phyloP scores from a whole-genome alignment of 2,329 filamentous ascomycete species.

The Trichoderma citrinoviride region DNA sequence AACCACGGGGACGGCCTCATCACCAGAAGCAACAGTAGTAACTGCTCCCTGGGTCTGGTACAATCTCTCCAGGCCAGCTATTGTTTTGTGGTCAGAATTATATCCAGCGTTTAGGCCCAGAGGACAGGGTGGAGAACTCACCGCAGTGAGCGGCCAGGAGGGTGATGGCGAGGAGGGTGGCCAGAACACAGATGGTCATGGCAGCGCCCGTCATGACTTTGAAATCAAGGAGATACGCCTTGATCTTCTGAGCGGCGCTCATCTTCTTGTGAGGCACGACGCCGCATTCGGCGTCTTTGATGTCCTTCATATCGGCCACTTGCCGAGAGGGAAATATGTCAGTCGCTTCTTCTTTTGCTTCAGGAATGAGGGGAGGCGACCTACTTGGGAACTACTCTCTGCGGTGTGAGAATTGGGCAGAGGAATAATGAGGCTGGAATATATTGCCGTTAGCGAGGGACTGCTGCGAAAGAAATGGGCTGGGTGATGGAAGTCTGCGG shows the following conservation, averaged over 20 bases:
- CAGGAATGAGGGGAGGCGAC: background rate
- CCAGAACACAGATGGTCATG: conserved; percentile 23
- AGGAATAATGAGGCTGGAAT: background rate
- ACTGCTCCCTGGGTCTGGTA: conserved; percentile 1
- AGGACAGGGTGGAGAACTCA: conserved; percentile 19
- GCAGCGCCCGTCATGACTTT: conserved; percentile 23
- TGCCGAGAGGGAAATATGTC: conserved; percentile 22
- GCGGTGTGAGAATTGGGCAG: background rate
- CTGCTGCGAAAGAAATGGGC: background rate
- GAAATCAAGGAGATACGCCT: conserved; percentile 17
- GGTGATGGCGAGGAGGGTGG: conserved; percentile 32
- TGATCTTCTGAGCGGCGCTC: background rate
- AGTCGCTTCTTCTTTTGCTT: conserved; percentile 15
- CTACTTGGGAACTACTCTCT: background rate
- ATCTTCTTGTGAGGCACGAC: conserved; percentile 9
- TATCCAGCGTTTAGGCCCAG: background rate
- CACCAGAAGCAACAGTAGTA: background rate
- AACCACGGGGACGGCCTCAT: conserved; percentile 21
- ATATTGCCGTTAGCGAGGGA: background rate
- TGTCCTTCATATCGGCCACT: conserved; percentile 32
- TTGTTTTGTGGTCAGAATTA: background rate
- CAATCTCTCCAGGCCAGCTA: conserved; percentile 1
- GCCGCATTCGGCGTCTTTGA: conserved; percentile 32
- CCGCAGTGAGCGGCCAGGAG: conserved; percentile 31
- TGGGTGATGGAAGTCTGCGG: background rate